Percentiles rank a stretch among this genome's conserved stretches.
Conservation (phyloP, 371 early-diverging fungal species). For the Rhizopus delemar region DNA sequence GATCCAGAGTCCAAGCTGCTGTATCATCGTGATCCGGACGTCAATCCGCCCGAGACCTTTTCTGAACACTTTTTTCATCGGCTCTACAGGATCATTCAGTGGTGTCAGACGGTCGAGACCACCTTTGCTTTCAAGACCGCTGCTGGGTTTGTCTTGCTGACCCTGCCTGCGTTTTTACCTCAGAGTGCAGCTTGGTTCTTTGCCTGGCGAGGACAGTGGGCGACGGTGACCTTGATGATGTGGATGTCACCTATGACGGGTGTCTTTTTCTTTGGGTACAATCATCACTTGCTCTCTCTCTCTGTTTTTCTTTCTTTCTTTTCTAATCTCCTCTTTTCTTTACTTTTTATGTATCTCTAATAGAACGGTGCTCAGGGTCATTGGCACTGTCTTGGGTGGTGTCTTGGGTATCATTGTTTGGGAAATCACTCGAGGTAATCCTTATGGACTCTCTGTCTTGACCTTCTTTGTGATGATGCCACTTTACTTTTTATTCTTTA, state of each 20-base stretch:
- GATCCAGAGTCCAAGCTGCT: conserved; percentile 1
- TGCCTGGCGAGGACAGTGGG: conserved; percentile 49
- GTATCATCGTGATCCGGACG: conserved; percentile 43
- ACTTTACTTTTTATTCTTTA: conserved; percentile 37
- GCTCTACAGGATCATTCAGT: conserved; percentile 19
- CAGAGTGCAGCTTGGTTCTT: conserved; percentile 37
- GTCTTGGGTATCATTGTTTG: conserved; percentile 44
- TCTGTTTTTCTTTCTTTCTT: not conserved
- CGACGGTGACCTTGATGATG: conserved; percentile 39
- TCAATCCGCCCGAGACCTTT: conserved; percentile 36
- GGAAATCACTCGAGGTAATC: conserved; percentile 44
- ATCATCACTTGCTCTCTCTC: not conserved
- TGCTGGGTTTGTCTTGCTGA: conserved; percentile 34
- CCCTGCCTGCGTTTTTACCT: conserved; percentile 38
- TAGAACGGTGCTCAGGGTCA: conserved; percentile 34
- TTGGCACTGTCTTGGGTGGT: conserved; percentile 40
- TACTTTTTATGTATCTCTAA: not conserved
- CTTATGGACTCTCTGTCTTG: conserved; percentile 38
- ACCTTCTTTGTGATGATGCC: conserved; percentile 28
- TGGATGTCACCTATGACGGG: conserved; percentile 48
- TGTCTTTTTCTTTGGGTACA: conserved; percentile 40
- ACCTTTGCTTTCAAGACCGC: conserved; percentile 44
- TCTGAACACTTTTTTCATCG: conserved; percentile 28
- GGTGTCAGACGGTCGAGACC: conserved; percentile 30
- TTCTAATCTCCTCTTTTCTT: not conserved